Evolutionary conservation across 768 basidiomycete species (phyloP).

Genomic region (Exsudoporus frostii): DNA sequence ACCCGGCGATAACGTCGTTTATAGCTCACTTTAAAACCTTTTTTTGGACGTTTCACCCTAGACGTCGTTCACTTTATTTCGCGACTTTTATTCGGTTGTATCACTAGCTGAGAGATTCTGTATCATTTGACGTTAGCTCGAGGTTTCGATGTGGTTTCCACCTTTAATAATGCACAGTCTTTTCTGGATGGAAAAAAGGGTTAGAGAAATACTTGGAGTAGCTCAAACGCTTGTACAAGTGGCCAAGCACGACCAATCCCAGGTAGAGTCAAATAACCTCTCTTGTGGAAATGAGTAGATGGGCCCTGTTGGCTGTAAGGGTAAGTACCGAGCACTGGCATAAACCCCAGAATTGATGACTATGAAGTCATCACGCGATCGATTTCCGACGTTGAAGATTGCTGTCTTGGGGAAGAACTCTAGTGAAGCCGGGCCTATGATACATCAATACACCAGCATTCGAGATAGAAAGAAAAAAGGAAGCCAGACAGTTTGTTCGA

Average conservation of each 20-base stretch:
- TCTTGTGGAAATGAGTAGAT: too few species aligned
- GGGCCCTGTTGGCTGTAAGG: too few species aligned
- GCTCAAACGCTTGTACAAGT: background rate
- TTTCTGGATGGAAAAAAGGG: background rate
- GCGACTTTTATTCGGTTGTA: conserved; percentile 12
- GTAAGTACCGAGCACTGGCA: too few species aligned
- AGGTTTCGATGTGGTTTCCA: background rate
- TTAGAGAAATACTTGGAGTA: background rate
- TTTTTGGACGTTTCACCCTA: conserved; percentile 7
- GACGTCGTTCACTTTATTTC: background rate
- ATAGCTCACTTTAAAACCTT: background rate
- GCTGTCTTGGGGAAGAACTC: background rate
- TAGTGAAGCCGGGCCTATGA: background rate
- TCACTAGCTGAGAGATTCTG: conserved; percentile 22
- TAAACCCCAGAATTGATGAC: too few species aligned
- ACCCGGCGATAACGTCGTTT: conserved; percentile 5
- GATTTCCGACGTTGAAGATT: too few species aligned
- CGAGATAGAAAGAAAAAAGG: background rate
- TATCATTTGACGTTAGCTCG: conserved; percentile 16
- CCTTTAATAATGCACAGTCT: background rate
- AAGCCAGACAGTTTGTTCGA: too few species aligned
- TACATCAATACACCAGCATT: background rate
- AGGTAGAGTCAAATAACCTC: background rate
- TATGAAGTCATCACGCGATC: too few species aligned
- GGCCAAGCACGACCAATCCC: too few species aligned